Evolutionary conservation across 1,284 basidiomycete species (phyloP), one percentile per base, ranked within the genome.

Genomic region (Ustilago vetiveriae): DNA sequence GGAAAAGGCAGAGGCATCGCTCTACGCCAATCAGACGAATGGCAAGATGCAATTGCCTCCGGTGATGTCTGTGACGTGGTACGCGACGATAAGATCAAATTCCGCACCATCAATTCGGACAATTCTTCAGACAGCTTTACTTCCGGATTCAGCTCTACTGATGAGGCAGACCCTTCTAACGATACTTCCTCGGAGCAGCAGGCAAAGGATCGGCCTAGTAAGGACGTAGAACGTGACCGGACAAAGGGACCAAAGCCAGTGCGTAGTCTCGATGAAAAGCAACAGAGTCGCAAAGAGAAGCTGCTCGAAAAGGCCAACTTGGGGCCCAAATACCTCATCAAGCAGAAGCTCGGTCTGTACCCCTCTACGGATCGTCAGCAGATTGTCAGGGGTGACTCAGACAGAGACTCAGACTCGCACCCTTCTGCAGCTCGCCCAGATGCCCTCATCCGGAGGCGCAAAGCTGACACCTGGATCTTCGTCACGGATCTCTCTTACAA

Each of bases 1-100:
- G 76, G 76, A 4, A 63, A 74, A 33, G 76, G 76, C n/a, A 51
- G 58, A 8, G 81, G 81, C 1, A 65, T 82, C 19, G 78, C 67
- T 19, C 35, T 64, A 13, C 51, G 67, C 7, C 17, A 53, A 6
- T 65, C 60, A 7, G 37, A 60, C 10, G 67, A 70, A 23, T 70
- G 67, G 67, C 52, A 70, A 26, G 56, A 55, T 8, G 67, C 60
- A 5, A 51, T 70, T 4, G 49, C 48, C 3, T 35, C 60, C 0
- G 60, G 67, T 5, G 56, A 65, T 8, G 43, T 56, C 6, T 52
- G 48, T 40, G 67, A 65, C 8, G 60, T 70, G 13, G 56, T 70
- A 3, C 60, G 67, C 29, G 60, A 57, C 14, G 67, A 70, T 46
- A 64, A 70, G 46, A 57, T 80, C 47, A 71, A 73, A 46, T 44